Conservation (phyloP, 129 eudicot genomes). For the Daucus carota region DNA sequence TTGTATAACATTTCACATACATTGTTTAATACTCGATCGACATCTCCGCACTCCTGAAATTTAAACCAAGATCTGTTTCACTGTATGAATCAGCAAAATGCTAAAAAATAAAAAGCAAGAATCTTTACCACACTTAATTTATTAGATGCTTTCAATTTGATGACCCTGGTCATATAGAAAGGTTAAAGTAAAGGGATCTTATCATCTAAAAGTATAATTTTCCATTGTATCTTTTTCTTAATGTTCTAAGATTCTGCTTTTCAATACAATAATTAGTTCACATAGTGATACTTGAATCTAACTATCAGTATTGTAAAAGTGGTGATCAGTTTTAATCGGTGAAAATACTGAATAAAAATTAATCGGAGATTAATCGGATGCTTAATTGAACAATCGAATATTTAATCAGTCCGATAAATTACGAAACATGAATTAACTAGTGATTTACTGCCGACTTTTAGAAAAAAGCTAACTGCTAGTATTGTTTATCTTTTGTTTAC, state of each 20-base stretch:
- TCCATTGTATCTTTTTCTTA: neutral
- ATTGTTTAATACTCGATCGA: neutral
- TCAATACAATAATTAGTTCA: neutral
- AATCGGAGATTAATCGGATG: too few species aligned
- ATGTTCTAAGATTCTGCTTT: constrained; percentile 12
- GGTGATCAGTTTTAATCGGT: too few species aligned
- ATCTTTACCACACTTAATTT: neutral
- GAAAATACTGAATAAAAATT: too few species aligned
- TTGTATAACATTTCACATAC: neutral
- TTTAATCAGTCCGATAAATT: too few species aligned
- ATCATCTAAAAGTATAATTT: neutral
- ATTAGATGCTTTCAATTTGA: neutral
- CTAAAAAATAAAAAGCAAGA: neutral
- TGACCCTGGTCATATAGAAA: neutral
- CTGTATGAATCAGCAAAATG: neutral
- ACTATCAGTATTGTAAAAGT: too few species aligned
- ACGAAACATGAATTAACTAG: too few species aligned
- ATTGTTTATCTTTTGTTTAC: neutral
- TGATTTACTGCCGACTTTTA: too few species aligned
- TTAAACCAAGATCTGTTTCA: constrained; percentile 7
- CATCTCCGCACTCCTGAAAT: neutral
- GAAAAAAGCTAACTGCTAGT: neutral
- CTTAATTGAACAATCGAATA: too few species aligned
- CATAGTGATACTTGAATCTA: neutral
- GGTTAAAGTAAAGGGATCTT: neutral